Evolutionary conservation across 148 eudicot species (phyloP), one percentile per base, ranked within the genome.

Genomic region (Persicaria maculosa): DNA sequence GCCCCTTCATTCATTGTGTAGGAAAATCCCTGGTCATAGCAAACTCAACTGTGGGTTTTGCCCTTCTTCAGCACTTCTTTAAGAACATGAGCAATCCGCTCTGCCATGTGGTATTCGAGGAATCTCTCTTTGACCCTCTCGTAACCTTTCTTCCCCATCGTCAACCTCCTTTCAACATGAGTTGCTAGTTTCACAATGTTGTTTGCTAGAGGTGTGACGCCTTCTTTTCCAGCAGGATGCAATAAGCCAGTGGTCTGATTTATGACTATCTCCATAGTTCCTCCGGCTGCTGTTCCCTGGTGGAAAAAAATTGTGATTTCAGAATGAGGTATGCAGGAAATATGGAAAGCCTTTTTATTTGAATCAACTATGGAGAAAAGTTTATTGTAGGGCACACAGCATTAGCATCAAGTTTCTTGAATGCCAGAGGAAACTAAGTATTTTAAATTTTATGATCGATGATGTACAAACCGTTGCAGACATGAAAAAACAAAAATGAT

Each of bases 221-320:
- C 96, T 47, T 88, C 97, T 84, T 92, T 95, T 47, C 99, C 97
- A 14, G 82, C 88, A 62, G 88, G 92, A 82, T 95, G 99, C 77
- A 95, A 78, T 80, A 88, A 75, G 46, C 99, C 99, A 0, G 99
- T 92, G 61, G 94, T 84, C 81, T 88, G 87, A 59, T 95, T 89
- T 64, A 85, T 91, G 9, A 95, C 94, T 71, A 95, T 95, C 79
- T 95, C 99, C 72, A 81, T 86, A 4, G 99, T 95, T 50, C 99
- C 99, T 75, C 99, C 99, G 48, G 99, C 99, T 59, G 97, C 91
- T 47, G 99, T 95, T 64, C 99, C 99, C 99, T 95, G 86, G 20
- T 73, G 54, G 44, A 54, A 72, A 36, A 36, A 52, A 57, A 12
- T 20, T 44, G 67, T 17, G 14, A 62, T 45, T 6, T 25, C 10